phyloP scores from a whole-genome alignment of 345 rosid genomes.

The Eutrema yunnanense region DNA sequence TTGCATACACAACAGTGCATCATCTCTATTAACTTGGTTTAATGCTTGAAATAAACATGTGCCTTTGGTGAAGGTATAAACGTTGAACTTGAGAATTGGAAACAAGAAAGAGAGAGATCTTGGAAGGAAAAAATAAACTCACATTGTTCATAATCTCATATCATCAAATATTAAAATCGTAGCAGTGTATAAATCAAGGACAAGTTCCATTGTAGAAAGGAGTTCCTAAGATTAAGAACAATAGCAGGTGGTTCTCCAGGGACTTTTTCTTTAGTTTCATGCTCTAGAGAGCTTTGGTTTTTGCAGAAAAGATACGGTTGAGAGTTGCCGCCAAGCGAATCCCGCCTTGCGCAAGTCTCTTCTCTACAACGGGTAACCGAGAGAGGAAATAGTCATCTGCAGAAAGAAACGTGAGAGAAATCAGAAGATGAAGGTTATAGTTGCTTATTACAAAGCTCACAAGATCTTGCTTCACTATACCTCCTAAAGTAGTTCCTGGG shows the following conservation, averaged over 20 bases:
- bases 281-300: slow-evolving; percentile 32
- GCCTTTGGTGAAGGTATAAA: too few relatives aligned
- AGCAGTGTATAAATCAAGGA: too few relatives aligned
- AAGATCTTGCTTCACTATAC: slow-evolving; percentile 33
- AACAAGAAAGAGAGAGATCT: too few relatives aligned
- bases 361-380: slow-evolving; percentile 72
- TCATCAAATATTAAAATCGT: too few relatives aligned
- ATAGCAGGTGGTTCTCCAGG: not conserved
- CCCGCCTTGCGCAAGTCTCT: slow-evolving; percentile 86
- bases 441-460: not conserved
- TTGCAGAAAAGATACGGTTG: slow-evolving; percentile 61
- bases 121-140: too few relatives aligned
- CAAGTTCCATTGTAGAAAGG: not conserved
- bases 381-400: slow-evolving; percentile 76
- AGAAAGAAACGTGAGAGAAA: not conserved
- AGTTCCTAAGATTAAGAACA: too few relatives aligned
- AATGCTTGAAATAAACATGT: not conserved
- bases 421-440: not conserved
- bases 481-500: slow-evolving; percentile 75
- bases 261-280: slow-evolving; percentile 23
- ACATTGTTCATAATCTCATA: too few relatives aligned
- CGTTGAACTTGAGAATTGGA: too few relatives aligned
- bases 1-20: too few relatives aligned
- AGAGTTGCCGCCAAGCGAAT: slow-evolving; percentile 75
- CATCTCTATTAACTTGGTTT: too few relatives aligned